These are phyloP conservation scores for Chytriomyces sp. DNA, from an alignment of 192 early-diverging fungal species.

Conservation along the genomic window DNA sequence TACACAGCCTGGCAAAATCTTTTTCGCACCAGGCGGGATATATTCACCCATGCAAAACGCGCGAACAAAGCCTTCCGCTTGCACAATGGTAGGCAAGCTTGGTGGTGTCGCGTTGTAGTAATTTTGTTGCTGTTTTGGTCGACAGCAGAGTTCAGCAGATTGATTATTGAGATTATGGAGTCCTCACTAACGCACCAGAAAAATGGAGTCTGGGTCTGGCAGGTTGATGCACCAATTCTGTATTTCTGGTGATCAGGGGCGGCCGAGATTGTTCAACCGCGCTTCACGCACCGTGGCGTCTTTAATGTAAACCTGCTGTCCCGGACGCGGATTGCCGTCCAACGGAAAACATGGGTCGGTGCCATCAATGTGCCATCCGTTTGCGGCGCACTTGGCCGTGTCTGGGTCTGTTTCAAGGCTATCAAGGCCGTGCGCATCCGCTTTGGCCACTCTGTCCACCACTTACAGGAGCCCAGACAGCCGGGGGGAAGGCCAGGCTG, in stretches of 20 bases:
- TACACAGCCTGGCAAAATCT: slow-evolving; percentile 23
- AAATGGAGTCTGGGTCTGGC: slow-evolving; percentile 28
- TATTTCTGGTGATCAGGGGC: too few species aligned
- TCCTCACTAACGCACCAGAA: too few species aligned
- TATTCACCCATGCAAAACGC: slow-evolving; percentile 38
- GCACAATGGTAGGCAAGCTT: background rate
- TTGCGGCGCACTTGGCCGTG: slow-evolving; percentile 3
- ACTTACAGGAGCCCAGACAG: background rate
- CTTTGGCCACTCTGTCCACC: too few species aligned
- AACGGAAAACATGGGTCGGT: slow-evolving; percentile 25
- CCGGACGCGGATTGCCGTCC: background rate
- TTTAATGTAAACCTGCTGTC: slow-evolving; percentile 35
- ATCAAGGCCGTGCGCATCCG: too few species aligned
- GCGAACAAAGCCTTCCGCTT: slow-evolving; percentile 30
- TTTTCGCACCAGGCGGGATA: slow-evolving; percentile 21
- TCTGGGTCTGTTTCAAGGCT: slow-evolving; percentile 25
- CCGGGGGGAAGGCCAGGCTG: background rate
- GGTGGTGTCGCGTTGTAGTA: background rate
- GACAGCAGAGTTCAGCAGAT: too few species aligned
- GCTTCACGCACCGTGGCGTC: too few species aligned
- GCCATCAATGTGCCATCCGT: slow-evolving; percentile 24
- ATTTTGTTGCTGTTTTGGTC: background rate
- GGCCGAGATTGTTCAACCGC: too few species aligned
- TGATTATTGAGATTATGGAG: too few species aligned
- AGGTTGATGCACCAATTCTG: slow-evolving; percentile 45